A percentile compares a stretch with the other conserved stretches of the same genome.
Conservation (phyloP, 2,329 filamentous ascomycete genomes). For the Pseudogymnoascus sp. region DNA sequence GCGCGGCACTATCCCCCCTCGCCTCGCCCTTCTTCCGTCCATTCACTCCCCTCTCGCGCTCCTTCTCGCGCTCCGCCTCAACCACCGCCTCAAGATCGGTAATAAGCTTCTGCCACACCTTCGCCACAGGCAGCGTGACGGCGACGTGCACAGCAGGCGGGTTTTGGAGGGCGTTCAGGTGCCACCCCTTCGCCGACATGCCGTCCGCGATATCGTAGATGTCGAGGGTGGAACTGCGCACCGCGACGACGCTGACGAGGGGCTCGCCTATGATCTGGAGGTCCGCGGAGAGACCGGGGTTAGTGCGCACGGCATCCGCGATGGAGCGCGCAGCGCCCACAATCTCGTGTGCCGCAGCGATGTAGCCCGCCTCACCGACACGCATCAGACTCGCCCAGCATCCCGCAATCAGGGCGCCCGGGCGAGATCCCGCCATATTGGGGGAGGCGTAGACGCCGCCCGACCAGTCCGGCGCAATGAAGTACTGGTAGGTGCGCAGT, state of each 20-base stretch:
- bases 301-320: constrained; percentile 62
- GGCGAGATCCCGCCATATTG: constrained; percentile 82
- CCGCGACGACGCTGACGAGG: constrained; percentile 84
- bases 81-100: constrained; percentile 61
- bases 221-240: constrained; percentile 74
- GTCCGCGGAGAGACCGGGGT: constrained; percentile 61
- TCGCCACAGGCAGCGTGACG: constrained; percentile 79
- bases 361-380: constrained; percentile 80
- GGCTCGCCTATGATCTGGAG: constrained; percentile 78
- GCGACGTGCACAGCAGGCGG: constrained; percentile 91
- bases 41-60: constrained; percentile 63
- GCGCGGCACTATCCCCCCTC: constrained; percentile 71
- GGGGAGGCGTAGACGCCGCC: constrained; percentile 95
- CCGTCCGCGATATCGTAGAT: constrained; percentile 92
- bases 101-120: constrained; percentile 72
- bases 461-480: constrained; percentile 88
- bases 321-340: constrained; percentile 82
- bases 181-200: constrained; percentile 82
- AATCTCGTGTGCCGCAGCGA: constrained; percentile 79
- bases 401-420: constrained; percentile 87
- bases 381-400: constrained; percentile 92
- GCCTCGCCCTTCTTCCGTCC: constrained; percentile 59
- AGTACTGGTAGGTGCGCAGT: constrained; percentile 88
- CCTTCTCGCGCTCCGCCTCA: constrained; percentile 73
- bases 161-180: constrained; percentile 87